Evolutionary conservation across 768 basidiomycete species (phyloP), one percentile per base, ranked within the genome.

Genomic region (Boletus reticulatus): DNA sequence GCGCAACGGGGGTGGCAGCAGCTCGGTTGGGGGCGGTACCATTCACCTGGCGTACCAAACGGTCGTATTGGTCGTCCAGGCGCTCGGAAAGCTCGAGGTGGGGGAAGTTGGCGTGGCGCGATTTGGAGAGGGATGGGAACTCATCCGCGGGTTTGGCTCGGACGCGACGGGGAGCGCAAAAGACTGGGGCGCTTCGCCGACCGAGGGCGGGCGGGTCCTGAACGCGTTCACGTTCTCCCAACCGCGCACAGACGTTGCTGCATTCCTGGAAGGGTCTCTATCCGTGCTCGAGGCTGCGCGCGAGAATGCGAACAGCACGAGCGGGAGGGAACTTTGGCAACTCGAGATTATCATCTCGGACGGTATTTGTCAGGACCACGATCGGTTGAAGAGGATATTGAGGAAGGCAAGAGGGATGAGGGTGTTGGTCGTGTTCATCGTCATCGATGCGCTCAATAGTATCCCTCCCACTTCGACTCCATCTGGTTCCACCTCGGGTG

Each of bases 261-360:
- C 84, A 7, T 80, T 99, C 48, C 76, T 98, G 17, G 89, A 95
- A 55, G 83, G 81, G 24, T 95, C 88, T 63, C 78, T 95, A 37
- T 72, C 75, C 36, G 80, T 89, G 55, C 82, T 94, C 22, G 85
- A 89, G 67, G 78, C 78, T n/a, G 91, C 94, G 19, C 74, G 94
- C 56, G 87, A 91, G 62, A 78, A 80, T 22, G 36, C 82, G 83
- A 43, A 69, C 78, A 42, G 79, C 71, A 77, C 78, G 42, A 87
- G 87, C 17, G 77, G 84, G 4, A 81, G 83, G 17, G 94, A 98
- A 59, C 77, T 99, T 22, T 98, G 97, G 97, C 97, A 99, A 69
- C 80, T 99, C 51, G 84, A 98, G 71, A 92, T 98, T 74, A 97
- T 99, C 78, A 93, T 99, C 57, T 98, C 94, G 16, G 97, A 99